Evolutionary conservation across 2,329 filamentous ascomycete genomes (phyloP), one percentile per base, ranked within the genome.

Genomic region (Fusarium heterosporum): DNA sequence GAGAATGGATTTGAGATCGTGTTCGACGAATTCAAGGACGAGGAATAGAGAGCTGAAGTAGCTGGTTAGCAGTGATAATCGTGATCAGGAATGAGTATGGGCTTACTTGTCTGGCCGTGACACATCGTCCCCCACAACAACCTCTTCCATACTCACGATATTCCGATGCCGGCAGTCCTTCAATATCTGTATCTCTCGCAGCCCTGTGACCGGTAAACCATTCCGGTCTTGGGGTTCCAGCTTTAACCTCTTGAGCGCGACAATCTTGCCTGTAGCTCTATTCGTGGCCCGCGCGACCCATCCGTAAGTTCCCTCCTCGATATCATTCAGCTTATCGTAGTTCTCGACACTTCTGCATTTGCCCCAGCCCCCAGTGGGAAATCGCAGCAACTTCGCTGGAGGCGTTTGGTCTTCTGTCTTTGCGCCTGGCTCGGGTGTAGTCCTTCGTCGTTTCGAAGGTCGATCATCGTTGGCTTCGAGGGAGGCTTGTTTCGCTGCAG

Each of bases 11-110:
- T 96, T 97, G 57, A 99, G 88, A 75, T 99, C 96, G 83, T 99
- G 96, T 82, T 98, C 95, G 73, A 97, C 84, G 79, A 98, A 99
- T 76, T 97, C 94, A 85, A 99, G 95, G 66, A 98, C 96, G 57
- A 99, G 88, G 78, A 93, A 96, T 69, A 97, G 90, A 29, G 78
- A 80, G 80, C 90, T 93, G 77, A 14, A 11, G 11, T 78, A 72
- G 16, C 25, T 50, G 19, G 32, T 55, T 46, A 69, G 50, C n/a
- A 30, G 30, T 9, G 25, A 25, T 28, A 49, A 64, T 56, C 62
- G 54, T 22, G 28, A 36, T n/a, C 22, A 26, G 46, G 62, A 49
- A 69, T 61, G 73, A 60, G 68, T 57, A 69, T 22, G 64, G 68
- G 60, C 78, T 58, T 71, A 87, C 85, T 83, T 86, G 73, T 87